phyloP scores from a whole-genome alignment of 2,329 filamentous ascomycete genomes.

The Purpureocillium lavendulum region DNA sequence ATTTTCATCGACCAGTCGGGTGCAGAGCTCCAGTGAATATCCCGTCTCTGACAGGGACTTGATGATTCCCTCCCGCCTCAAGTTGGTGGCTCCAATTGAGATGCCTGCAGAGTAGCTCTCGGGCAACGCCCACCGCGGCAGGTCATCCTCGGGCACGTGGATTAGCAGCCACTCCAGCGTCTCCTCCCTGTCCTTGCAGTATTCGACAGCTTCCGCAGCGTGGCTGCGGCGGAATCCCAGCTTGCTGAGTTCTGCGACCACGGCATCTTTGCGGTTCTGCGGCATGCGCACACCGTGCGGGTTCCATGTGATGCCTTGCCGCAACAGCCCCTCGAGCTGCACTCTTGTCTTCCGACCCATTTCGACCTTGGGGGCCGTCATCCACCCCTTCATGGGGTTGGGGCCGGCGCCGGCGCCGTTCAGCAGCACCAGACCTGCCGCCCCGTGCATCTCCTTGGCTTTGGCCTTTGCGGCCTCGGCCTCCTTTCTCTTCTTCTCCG shows the following conservation, averaged over 20 bases:
- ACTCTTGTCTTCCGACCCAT: slow-evolving; percentile 77
- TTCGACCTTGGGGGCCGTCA: slow-evolving; percentile 79
- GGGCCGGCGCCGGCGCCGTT: slow-evolving; percentile 31
- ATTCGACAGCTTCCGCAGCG: slow-evolving; percentile 74
- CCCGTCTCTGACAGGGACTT: slow-evolving; percentile 75
- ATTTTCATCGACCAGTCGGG: slow-evolving; percentile 63
- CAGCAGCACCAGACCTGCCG: slow-evolving; percentile 45
- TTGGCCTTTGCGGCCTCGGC: slow-evolving; percentile 60
- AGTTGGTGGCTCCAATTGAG: slow-evolving; percentile 71
- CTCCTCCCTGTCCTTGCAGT: slow-evolving; percentile 89
- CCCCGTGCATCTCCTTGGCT: slow-evolving; percentile 54
- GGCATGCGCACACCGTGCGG: slow-evolving; percentile 63
- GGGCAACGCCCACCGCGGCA: slow-evolving; percentile 87
- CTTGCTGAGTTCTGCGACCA: slow-evolving; percentile 66
- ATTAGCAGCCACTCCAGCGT: slow-evolving; percentile 93
- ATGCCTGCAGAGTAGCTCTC: slow-evolving; percentile 89
- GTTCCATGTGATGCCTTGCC: slow-evolving; percentile 80
- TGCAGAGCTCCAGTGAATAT: slow-evolving; percentile 78
- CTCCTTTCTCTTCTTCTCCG: slow-evolving; percentile 74
- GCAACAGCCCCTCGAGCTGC: slow-evolving; percentile 71
- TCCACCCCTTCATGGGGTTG: slow-evolving; percentile 67
- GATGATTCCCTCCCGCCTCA: slow-evolving; percentile 73
- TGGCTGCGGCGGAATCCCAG: slow-evolving; percentile 87
- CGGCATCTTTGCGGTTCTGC: slow-evolving; percentile 42
- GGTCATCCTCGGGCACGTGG: slow-evolving; percentile 92